Conservation (phyloP, 768 basidiomycete genomes). For the Daedalea quercina region DNA sequence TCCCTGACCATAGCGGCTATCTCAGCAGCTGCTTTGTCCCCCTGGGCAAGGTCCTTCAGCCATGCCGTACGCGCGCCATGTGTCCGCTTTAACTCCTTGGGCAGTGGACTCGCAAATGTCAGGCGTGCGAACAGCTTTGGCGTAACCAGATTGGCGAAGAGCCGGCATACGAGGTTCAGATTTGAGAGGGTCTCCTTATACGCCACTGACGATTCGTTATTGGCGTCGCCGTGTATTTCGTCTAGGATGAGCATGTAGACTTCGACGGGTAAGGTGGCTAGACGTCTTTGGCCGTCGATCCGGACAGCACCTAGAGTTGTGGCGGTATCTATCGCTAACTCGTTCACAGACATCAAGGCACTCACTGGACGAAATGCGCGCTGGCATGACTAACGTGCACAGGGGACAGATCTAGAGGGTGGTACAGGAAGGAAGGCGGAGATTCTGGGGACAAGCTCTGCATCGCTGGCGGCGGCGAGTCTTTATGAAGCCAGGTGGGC, state of each 20-base stretch:
- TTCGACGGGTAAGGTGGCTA: conserved; percentile 3
- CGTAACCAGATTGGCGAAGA: background rate
- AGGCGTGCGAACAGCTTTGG: conserved; percentile 3
- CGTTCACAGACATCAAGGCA: background rate
- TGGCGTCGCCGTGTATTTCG: background rate
- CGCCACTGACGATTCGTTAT: background rate
- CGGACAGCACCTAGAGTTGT: background rate
- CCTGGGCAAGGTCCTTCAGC: background rate
- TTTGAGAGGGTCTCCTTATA: background rate
- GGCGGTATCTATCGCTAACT: background rate
- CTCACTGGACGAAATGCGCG: background rate
- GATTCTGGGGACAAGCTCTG: background rate
- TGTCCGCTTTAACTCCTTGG: background rate
- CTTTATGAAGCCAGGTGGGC: conserved; percentile 1
- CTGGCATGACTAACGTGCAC: background rate
- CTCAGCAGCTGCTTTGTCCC: background rate
- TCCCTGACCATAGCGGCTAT: background rate
- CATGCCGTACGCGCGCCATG: background rate
- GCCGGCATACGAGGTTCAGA: conserved; percentile 5
- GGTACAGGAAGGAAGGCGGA: background rate
- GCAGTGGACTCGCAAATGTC: background rate
- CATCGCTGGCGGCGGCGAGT: background rate
- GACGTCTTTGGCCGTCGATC: background rate
- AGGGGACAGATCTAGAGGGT: background rate
- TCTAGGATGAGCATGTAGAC: conserved; percentile 5